phyloP scores from a whole-genome alignment of 1,139 yeast species.

The Lodderomyces metapsilosis region DNA sequence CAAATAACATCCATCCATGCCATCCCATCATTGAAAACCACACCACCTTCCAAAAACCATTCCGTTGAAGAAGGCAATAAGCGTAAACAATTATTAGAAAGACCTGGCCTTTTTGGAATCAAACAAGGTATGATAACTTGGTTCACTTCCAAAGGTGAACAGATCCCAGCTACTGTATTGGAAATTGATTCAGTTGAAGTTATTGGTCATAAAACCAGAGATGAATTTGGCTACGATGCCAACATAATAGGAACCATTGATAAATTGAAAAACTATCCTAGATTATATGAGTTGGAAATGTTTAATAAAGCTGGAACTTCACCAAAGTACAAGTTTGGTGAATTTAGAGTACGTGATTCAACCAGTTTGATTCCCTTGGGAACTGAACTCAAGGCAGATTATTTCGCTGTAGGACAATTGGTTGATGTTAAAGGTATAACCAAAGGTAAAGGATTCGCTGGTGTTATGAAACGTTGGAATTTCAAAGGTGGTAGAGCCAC shows the following conservation, averaged over 20 bases:
- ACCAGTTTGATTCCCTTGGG: slow-evolving; percentile 75
- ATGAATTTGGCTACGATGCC: slow-evolving; percentile 75
- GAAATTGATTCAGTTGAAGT: slow-evolving; percentile 91
- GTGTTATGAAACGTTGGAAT: slow-evolving; percentile 97
- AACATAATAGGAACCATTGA: slow-evolving; percentile 88
- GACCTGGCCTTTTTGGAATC: slow-evolving; percentile 83
- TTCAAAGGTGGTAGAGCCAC: slow-evolving; percentile 88
- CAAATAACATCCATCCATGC: slow-evolving; percentile 55
- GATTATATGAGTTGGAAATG: slow-evolving; percentile 63
- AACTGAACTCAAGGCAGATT: slow-evolving; percentile 76
- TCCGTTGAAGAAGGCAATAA: slow-evolving; percentile 56
- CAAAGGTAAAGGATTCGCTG: slow-evolving; percentile 97
- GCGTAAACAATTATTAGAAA: slow-evolving; percentile 64
- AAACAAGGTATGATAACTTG: slow-evolving; percentile 91
- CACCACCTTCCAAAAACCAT: slow-evolving; percentile 48
- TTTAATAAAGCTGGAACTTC: slow-evolving; percentile 79
- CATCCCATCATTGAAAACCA: slow-evolving; percentile 45
- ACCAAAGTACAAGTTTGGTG: slow-evolving; percentile 74
- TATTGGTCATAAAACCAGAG: slow-evolving; percentile 63
- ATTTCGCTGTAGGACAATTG: slow-evolving; percentile 76
- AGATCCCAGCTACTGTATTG: slow-evolving; percentile 77
- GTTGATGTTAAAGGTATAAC: slow-evolving; percentile 78
- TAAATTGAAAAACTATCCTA: slow-evolving; percentile 61
- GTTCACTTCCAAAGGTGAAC: slow-evolving; percentile 67
- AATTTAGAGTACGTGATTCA: slow-evolving; percentile 72